phyloP scores from a whole-genome alignment of 345 rosid genomes.

The Eucalyptus tenuipes region DNA sequence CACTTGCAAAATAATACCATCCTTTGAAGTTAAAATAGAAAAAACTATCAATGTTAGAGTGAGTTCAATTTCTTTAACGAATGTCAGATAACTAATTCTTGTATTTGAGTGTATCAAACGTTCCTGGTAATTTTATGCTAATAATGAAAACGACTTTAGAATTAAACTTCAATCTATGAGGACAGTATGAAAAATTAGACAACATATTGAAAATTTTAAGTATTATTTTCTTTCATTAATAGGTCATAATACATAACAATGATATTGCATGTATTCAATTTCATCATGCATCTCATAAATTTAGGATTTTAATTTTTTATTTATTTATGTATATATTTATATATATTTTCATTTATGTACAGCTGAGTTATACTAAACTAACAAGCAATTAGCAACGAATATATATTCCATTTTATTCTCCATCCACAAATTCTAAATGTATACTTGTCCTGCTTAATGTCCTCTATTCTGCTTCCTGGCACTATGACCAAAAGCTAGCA shows the following conservation, averaged over 20 bases:
- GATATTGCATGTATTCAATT: not conserved
- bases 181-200: not conserved
- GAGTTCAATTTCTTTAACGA: not conserved
- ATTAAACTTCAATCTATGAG: not conserved
- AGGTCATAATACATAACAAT: not conserved
- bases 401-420: not conserved
- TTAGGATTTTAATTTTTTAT: not conserved
- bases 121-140: not conserved
- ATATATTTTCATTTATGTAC: not conserved
- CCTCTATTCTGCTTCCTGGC: not conserved
- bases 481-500: not conserved
- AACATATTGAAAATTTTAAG: not conserved
- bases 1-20: not conserved
- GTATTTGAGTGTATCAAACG: not conserved
- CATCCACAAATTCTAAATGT: not conserved
- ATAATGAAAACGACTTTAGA: not conserved
- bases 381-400: not conserved
- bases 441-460: not conserved
- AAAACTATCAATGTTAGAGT: not conserved
- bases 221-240: not conserved
- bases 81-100: not conserved
- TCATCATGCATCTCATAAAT: not conserved
- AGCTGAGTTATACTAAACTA: not conserved
- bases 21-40: not conserved
- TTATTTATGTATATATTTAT: not conserved